Evolutionary conservation across 2,329 filamentous ascomycete species (phyloP).

Genomic region (Clathrospora elynae): DNA sequence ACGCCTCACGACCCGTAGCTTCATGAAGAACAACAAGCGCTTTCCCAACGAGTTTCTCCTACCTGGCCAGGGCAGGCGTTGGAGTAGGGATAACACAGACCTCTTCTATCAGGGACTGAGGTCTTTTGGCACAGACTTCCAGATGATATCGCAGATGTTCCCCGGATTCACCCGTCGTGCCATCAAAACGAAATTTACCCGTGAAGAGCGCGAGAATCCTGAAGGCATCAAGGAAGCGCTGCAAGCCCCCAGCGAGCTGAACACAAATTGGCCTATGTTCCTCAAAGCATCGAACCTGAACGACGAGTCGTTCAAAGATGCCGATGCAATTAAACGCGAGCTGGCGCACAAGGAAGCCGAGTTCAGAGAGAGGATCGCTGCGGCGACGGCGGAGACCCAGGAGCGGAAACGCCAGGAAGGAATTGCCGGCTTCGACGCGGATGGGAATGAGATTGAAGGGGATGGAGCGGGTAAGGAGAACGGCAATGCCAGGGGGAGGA

Average conservation of each 20-base stretch:
- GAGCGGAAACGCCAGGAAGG: constrained; percentile 46
- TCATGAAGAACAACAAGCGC: constrained; percentile 64
- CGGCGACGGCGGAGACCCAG: constrained; percentile 39
- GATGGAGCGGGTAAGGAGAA: constrained; percentile 28
- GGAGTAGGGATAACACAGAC: constrained; percentile 73
- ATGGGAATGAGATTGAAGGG: constrained; percentile 27
- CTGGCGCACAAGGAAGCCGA: constrained; percentile 31
- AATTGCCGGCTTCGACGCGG: constrained; percentile 30
- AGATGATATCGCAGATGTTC: constrained; percentile 79
- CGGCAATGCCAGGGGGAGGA: constrained; percentile 34
- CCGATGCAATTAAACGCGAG: constrained; percentile 41
- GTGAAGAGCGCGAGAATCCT: constrained; percentile 73
- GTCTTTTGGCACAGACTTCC: constrained; percentile 83
- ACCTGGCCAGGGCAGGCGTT: constrained; percentile 56
- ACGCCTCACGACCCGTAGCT: constrained; percentile 71
- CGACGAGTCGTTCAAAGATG: constrained; percentile 46
- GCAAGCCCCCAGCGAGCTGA: constrained; percentile 48
- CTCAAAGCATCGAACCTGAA: constrained; percentile 40
- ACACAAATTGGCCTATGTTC: constrained; percentile 47
- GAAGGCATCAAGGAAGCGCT: constrained; percentile 67
- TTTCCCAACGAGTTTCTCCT: constrained; percentile 53
- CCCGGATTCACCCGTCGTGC: constrained; percentile 71
- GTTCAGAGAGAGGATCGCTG: constrained; percentile 45
- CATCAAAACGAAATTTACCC: constrained; percentile 82
- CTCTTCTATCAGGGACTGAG: constrained; percentile 75